Evolutionary conservation across 2,329 filamentous ascomycete genomes (phyloP), one percentile per base, ranked within the genome.

Genomic region (Diaporthe eres): DNA sequence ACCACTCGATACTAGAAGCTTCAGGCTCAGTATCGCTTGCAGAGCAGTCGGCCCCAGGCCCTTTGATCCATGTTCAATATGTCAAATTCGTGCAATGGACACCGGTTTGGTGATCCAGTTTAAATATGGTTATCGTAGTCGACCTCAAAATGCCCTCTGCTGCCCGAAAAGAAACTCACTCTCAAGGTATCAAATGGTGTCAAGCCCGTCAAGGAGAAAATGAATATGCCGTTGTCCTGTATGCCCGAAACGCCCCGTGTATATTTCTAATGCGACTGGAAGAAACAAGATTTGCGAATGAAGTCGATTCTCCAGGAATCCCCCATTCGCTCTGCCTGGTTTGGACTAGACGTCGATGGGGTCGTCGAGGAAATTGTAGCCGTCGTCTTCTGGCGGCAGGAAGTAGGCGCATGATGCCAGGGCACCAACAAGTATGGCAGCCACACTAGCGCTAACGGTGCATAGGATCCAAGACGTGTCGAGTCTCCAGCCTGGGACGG

Each of bases 381-480:
- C 96, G 80, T 94, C 94, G 55, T 77, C 75, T 82, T 98, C 96
- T 0, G 92, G 90, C 0, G 95, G 93, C 58, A 98, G 86, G 31
- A 94, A 84, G 76, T 92, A 91, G 7, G 93, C 93, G 2, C 94
- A 94, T 15, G 91, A 85, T 1, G 90, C 86, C 72, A 98, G 86
- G 17, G 90, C 91, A 19, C 87, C 85, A 1, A 90, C 91, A 17
- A 87, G 84, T 13, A 91, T 75, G 3, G 91, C 82, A 34, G 88
- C 88, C 1, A 92, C 82, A 34, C 84, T 82, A 65, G 88, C 91
- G 76, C 90, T 91, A 34, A 88, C 83, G 8, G 88, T 89, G 80
- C 91, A 92, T 73, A 98, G 89, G 44, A 93, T 90, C 91, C 94
- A 98, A 1, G 94, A 94, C 72, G 90, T 91, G 81, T 94, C 95